A percentile compares a stretch with the other conserved stretches of the same genome.
Conservation (phyloP, 78 protist genomes). For the Salpingoeca rosetta region DNA sequence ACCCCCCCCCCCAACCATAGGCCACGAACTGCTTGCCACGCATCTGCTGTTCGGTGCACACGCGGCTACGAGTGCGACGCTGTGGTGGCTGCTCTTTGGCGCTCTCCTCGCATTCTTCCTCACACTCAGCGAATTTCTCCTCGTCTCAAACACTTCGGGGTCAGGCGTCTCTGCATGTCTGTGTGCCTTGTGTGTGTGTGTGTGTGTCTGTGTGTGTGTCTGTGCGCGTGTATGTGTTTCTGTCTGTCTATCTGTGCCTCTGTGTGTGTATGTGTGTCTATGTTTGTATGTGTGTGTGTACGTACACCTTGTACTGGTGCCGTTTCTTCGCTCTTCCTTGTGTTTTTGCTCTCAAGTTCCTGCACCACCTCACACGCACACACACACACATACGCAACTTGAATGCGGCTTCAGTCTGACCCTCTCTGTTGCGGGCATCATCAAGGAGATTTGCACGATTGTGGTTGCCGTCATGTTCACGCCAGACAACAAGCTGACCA, state of each 20-base stretch:
- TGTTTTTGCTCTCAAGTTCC: no score
- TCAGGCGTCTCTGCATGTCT: no score
- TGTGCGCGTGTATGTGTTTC: no score
- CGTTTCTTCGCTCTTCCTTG: no score
- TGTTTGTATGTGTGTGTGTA: no score
- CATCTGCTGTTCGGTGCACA: background rate
- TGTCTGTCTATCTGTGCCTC: no score
- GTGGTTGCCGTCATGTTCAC: background rate
- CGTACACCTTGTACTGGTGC: no score
- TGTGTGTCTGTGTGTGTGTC: no score
- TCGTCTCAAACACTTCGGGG: background rate
- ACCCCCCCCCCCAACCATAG: background rate
- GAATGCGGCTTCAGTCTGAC: background rate
- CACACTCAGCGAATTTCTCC: background rate
- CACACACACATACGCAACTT: background rate
- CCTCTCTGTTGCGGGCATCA: background rate
- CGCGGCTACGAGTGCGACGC: background rate
- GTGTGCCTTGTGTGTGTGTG: no score
- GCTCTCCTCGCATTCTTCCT: background rate
- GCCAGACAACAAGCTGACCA: background rate
- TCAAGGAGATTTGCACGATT: background rate
- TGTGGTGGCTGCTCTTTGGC: background rate
- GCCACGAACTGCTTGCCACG: background rate
- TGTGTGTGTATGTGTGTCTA: no score
- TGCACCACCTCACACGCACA: background rate